Conservation (phyloP, 108 stramenopile species). For the Aurantiochytrium sp. region DNA sequence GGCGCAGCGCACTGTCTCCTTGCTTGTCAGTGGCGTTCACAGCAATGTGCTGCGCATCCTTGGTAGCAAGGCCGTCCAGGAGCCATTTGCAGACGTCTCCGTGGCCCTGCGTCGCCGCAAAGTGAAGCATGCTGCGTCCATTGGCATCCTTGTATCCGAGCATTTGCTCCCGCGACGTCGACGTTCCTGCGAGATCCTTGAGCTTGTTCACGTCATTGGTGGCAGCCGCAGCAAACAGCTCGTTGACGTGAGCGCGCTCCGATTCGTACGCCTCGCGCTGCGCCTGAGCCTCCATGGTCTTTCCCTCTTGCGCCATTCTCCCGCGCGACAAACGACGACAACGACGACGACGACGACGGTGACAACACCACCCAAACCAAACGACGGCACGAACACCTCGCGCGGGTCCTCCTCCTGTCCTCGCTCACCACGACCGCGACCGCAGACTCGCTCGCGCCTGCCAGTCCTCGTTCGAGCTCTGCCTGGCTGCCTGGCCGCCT, state of each 20-base stretch:
- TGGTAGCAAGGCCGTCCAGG: background rate
- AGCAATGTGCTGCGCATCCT: background rate
- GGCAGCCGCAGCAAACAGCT: background rate
- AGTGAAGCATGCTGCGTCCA: background rate
- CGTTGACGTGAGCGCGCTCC: background rate
- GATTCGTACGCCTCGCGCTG: background rate
- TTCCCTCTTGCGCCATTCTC: too few species aligned
- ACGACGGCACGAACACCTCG: too few species aligned
- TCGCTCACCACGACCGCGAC: too few species aligned
- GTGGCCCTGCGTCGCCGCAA: background rate
- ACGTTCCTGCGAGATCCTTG: background rate
- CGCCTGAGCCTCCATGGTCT: background rate
- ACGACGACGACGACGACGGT: too few species aligned
- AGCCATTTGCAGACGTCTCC: background rate
- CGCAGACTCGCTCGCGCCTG: too few species aligned
- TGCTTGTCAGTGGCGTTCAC: background rate
- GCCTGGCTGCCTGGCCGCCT: too few species aligned
- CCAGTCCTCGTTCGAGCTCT: too few species aligned
- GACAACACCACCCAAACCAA: too few species aligned
- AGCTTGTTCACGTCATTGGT: background rate
- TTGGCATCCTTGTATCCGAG: slow-evolving; percentile 3
- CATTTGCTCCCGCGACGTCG: background rate
- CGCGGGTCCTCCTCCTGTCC: too few species aligned
- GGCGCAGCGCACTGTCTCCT: background rate
- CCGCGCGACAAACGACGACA: too few species aligned